Base-by-base conservation (phyloP, 495 filamentous ascomycete genomes). In the Aspergillus asperescens region DNA sequence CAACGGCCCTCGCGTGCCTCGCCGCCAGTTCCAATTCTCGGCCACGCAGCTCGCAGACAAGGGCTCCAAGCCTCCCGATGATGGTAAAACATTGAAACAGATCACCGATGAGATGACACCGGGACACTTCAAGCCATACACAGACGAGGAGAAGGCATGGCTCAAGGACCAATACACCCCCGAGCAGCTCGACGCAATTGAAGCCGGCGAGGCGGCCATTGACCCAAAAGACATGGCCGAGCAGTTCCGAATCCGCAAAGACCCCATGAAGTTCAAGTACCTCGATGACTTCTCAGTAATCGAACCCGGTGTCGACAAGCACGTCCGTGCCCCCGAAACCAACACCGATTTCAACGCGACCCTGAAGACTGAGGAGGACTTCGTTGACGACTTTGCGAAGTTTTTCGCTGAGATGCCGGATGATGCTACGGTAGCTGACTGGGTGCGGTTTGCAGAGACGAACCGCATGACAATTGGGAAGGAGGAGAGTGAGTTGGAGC, bases 141-240 rank as follows among this genome's bases (percentile, higher is more conserved):
- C 83, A 3, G 66, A 74, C 39, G 78, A 82, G 34, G 86, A 96
- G 63, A 79, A 84, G 59, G 76, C 73, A 13, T 58, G 68, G 13
- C 76, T 97, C 31, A 58, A 65, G 25, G 72, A 81, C 56, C 73
- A 77, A 51, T 97, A 95, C 75, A 86, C 87, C 5, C 78, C 84
- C 12, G 78, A 83, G 54, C 93, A 98, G 70, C 74, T 96, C 52
- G 76, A 74, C n/a, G 88, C 90, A 39, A 83, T 98, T 68, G 77
- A 90, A 69, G 89, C 87, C 46, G 93, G 86, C 53, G 93, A 98
- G 69, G 76, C 78, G 8, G 82, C 88, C 51, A 86, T 98, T 68
- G 80, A 88, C 68, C 80, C 85, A 13, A 70, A 79, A 52, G 89
- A 98, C 68, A 67, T 97, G 62, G 79, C 81, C 7, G 77, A 82